Base-by-base conservation (phyloP, 2,329 filamentous ascomycete genomes). In the Hymenoscyphus scutula region DNA sequence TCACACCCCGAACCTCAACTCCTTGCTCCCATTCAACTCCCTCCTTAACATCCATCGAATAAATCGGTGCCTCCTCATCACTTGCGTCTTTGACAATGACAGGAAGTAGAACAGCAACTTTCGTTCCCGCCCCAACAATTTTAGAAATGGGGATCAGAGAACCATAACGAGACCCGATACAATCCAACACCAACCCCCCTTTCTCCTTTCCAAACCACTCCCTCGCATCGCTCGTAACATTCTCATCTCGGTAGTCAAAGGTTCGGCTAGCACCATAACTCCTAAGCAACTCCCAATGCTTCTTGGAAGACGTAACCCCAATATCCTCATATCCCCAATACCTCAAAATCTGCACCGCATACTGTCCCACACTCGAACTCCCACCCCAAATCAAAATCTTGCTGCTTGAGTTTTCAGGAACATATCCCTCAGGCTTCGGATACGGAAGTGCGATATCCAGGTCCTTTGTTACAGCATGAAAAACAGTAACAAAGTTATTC, bases 81-180 rank as follows among this genome's bases (percentile, higher is more conserved):
- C 76, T 79, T 0, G 84, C 79, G 64, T 86, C 81, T 53, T 74
- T 78, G 53, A 85, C 66, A 62, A 88, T 84, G 17, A 88, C 80
- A 0, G 86, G 86, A 5, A 89, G 72, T 74, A 89, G 79, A 17
- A 87, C 74, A 0, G 84, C 86, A 0, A 88, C 82, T 27, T 74
- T 82, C 3, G 77, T 74, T 0, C 82, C 82, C 1, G 59, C 71
- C 62, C 77, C 73, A 0, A 82, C 83, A 27, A 89, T 75, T 65
- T 77, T 77, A 5, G 78, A 76, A 37, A 88, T 74, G 2, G 80
- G 83, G 34, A 69, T 68, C 5, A 86, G 66, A 5, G 79, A 81
- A 0, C 80, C 80, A 1, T 75, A 69, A 38, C 79, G 72, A 2
- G 79, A 81, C 1, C 79, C 79, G 61, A 86, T 84, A 71, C 83